Conservation (phyloP, 495 filamentous ascomycete species). For the Talaromyces thailandensis region DNA sequence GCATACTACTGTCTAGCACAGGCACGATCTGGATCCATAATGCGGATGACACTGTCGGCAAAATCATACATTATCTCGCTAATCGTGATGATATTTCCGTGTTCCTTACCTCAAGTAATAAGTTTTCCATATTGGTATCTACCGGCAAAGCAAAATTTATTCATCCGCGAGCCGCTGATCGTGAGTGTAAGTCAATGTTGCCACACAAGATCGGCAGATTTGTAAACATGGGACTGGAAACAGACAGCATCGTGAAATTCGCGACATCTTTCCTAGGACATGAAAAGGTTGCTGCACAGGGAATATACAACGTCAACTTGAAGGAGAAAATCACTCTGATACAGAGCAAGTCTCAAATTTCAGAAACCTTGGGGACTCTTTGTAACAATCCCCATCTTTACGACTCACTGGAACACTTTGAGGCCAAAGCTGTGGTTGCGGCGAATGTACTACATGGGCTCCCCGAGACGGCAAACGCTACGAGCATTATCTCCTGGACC, state of each 20-base stretch:
- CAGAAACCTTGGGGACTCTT: background rate
- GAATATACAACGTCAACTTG: background rate
- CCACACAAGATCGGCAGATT: constrained; percentile 11
- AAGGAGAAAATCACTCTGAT: background rate
- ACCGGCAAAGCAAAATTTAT: constrained; percentile 7
- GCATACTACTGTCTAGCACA: constrained; percentile 10
- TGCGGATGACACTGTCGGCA: constrained; percentile 9
- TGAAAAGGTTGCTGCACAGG: background rate
- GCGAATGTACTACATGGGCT: background rate
- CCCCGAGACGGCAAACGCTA: background rate
- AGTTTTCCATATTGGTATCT: background rate
- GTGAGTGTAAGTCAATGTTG: constrained; percentile 9
- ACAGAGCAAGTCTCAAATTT: background rate
- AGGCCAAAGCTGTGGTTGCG: background rate
- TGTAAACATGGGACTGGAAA: constrained; percentile 8
- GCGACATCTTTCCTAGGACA: background rate
- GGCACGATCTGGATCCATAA: constrained; percentile 9
- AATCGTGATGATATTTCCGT: constrained; percentile 9
- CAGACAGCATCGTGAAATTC: constrained; percentile 8
- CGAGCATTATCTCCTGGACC: background rate
- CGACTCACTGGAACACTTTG: background rate
- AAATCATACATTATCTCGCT: constrained; percentile 11
- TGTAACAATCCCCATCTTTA: background rate
- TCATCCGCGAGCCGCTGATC: constrained; percentile 10
- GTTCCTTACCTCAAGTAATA: constrained; percentile 9